A percentile compares a stretch with the other conserved stretches of the same genome.
Evolutionary conservation across 192 early-diverging fungal species (phyloP).

Genomic region (Backusella parvicylindrica): DNA sequence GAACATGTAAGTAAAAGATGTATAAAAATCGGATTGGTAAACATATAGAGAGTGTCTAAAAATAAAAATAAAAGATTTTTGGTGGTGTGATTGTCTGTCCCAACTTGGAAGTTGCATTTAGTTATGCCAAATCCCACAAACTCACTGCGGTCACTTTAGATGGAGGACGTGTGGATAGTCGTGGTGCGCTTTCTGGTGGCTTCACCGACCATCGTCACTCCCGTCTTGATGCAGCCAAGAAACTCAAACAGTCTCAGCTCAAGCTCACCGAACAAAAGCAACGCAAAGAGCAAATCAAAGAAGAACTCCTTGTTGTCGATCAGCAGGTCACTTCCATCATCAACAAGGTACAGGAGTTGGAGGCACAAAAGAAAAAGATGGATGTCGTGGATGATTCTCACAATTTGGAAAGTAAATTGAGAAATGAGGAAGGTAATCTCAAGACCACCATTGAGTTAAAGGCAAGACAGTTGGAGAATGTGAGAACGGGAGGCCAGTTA

Average conservation of each 20-base stretch:
- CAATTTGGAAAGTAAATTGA: constrained; percentile 52
- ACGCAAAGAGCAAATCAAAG: constrained; percentile 42
- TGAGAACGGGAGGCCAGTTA: constrained; percentile 43
- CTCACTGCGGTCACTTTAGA: constrained; percentile 88
- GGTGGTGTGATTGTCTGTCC: constrained; percentile 86
- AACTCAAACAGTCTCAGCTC: constrained; percentile 46
- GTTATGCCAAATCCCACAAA: constrained; percentile 71
- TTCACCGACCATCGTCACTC: constrained; percentile 72
- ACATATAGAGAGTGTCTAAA: too few species aligned
- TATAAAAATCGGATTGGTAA: too few species aligned
- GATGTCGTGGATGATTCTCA: constrained; percentile 56
- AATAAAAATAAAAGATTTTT: constrained; percentile 46
- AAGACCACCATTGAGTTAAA: constrained; percentile 48
- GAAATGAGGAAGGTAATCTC: constrained; percentile 60
- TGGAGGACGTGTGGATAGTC: constrained; percentile 87
- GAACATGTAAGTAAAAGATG: constrained; percentile 70
- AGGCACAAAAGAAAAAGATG: constrained; percentile 48
- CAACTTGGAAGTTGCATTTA: constrained; percentile 74
- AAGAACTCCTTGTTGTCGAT: constrained; percentile 55
- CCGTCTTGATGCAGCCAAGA: constrained; percentile 70
- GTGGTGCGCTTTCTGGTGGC: constrained; percentile 92
- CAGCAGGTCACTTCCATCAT: constrained; percentile 59
- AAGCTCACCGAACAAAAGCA: constrained; percentile 42
- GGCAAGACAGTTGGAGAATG: constrained; percentile 39
- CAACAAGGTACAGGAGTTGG: constrained; percentile 53